Evolutionary conservation across 2,329 filamentous ascomycete species (phyloP).

Genomic region (Calycina herbarum): DNA sequence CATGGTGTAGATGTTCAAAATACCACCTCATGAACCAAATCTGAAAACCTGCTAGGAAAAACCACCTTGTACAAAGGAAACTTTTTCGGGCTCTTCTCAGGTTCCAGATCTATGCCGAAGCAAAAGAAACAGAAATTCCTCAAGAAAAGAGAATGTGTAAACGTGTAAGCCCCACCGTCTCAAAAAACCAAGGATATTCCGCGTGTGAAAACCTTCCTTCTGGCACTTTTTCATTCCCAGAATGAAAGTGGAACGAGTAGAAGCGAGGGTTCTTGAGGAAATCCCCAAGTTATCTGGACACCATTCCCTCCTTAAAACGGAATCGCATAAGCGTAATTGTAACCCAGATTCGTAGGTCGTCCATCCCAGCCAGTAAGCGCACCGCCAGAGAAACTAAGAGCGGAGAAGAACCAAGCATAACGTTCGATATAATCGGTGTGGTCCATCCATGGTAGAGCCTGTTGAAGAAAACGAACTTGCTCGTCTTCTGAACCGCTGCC

Average conservation of each 20-base stretch:
- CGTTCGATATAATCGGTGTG: slow-evolving; percentile 39
- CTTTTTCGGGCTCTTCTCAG: too few relatives aligned
- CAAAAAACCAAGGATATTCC: too few relatives aligned
- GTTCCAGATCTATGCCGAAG: too few relatives aligned
- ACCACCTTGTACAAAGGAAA: too few relatives aligned
- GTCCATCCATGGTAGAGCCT: slow-evolving; percentile 45
- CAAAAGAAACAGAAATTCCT: too few relatives aligned
- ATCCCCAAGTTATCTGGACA: not conserved
- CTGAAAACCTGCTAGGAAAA: too few relatives aligned
- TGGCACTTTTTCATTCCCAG: not conserved
- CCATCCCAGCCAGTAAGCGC: slow-evolving; percentile 5
- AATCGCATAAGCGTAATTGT: slow-evolving; percentile 9
- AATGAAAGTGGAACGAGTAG: not conserved
- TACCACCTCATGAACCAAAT: too few relatives aligned
- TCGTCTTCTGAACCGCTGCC: slow-evolving; percentile 34
- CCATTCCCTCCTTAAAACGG: not conserved
- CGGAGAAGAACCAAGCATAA: slow-evolving; percentile 37
- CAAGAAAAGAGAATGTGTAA: too few relatives aligned
- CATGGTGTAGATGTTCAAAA: too few relatives aligned
- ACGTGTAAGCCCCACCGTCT: too few relatives aligned
- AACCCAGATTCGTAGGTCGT: not conserved
- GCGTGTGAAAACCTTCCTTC: not conserved
- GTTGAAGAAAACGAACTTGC: slow-evolving; percentile 40
- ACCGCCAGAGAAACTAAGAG: slow-evolving; percentile 6
- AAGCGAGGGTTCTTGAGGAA: not conserved